These are phyloP conservation scores for Aspergillus nanangensis DNA, from an alignment of 495 filamentous ascomycete genomes.

Conservation along the genomic window DNA sequence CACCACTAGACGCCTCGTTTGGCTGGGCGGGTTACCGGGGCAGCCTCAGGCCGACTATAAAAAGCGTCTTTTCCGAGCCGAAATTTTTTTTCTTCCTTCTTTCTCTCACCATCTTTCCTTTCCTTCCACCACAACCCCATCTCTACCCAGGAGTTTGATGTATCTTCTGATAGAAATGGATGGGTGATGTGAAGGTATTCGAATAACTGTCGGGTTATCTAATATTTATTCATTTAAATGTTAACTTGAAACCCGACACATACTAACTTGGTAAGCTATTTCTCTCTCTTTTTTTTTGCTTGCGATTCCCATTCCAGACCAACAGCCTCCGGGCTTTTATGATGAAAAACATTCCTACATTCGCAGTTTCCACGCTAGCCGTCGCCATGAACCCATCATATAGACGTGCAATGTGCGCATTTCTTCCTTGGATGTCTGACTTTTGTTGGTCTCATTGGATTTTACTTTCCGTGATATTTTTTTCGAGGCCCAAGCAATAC, in stretches of 20 bases:
- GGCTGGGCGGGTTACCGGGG: slow-evolving; percentile 26
- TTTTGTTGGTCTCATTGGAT: slow-evolving; percentile 10
- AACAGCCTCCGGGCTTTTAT: slow-evolving; percentile 27
- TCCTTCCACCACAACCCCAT: background rate
- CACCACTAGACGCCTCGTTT: slow-evolving; percentile 27
- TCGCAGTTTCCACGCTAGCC: slow-evolving; percentile 54
- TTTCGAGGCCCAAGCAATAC: slow-evolving; percentile 5
- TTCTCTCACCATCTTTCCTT: slow-evolving; percentile 2
- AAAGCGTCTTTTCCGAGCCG: slow-evolving; percentile 17
- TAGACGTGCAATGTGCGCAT: slow-evolving; percentile 42
- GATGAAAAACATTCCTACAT: slow-evolving; percentile 50
- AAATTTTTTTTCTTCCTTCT: slow-evolving; percentile 26
- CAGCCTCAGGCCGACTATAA: slow-evolving; percentile 37
- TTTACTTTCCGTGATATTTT: background rate
- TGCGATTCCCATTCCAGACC: slow-evolving; percentile 13
- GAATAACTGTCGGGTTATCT: too few relatives aligned
- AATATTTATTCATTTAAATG: too few relatives aligned
- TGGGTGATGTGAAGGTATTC: too few relatives aligned
- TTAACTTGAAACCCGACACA: background rate
- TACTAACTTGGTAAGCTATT: slow-evolving; percentile 6
- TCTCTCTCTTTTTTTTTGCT: background rate
- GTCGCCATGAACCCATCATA: slow-evolving; percentile 44
- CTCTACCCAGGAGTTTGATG: slow-evolving; percentile 5
- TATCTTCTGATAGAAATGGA: too few relatives aligned
- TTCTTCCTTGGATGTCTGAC: slow-evolving; percentile 54